Percentiles rank a stretch among this genome's conserved stretches.
Evolutionary conservation across 768 basidiomycete species (phyloP).

Genomic region (Mrakia gelida): DNA sequence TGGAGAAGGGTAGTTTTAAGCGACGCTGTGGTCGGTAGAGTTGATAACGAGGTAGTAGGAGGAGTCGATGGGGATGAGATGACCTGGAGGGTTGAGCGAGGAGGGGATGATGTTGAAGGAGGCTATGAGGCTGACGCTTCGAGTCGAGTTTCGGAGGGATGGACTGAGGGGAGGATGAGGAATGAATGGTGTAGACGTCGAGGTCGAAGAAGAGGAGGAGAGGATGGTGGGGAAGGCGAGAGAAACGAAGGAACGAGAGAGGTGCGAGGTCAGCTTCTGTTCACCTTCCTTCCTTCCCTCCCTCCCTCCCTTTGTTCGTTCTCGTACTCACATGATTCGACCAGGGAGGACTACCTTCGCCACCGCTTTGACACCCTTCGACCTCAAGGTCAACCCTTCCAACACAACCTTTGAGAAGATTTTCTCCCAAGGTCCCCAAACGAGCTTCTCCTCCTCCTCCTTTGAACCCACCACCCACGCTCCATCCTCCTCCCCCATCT

Average conservation of each 20-base stretch:
- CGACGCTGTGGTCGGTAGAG: too few species aligned
- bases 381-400: background rate
- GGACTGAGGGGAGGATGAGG: background rate
- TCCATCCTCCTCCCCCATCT: background rate
- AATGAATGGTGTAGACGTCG: too few species aligned
- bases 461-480: background rate
- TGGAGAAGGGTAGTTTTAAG: too few species aligned
- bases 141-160: background rate
- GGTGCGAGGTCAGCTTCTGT: background rate
- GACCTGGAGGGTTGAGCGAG: background rate
- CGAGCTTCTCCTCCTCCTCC: background rate
- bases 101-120: background rate
- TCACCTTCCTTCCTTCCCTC: background rate
- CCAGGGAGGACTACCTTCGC: background rate
- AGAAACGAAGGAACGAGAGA: background rate
- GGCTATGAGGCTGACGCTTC: background rate
- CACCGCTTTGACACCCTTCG: background rate
- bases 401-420: background rate
- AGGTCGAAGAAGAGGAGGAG: background rate
- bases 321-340: background rate
- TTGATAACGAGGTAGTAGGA: background rate
- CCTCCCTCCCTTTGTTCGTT: background rate
- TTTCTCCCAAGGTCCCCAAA: background rate
- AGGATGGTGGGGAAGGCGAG: too few species aligned
- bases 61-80: slow-evolving; percentile 2